phyloP scores from a whole-genome alignment of 1,139 yeast genomes.

The Pneumocystis wakefieldiae region DNA sequence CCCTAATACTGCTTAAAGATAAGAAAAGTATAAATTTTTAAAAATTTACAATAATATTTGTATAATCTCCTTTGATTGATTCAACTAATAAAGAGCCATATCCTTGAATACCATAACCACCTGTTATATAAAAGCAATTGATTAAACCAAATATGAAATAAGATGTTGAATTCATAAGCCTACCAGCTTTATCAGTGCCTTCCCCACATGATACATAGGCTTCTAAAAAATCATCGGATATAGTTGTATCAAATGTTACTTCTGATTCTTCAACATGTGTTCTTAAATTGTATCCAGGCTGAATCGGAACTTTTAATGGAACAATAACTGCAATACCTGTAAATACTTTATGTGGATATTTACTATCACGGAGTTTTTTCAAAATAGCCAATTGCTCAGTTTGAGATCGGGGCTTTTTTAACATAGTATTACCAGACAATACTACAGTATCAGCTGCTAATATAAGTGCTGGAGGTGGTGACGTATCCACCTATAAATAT shows the following conservation, averaged over 20 bases:
- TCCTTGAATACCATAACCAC: slow-evolving; percentile 73
- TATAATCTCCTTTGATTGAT: slow-evolving; percentile 60
- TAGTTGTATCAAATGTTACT: slow-evolving; percentile 33
- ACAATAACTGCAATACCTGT: slow-evolving; percentile 51
- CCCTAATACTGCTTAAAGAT: not conserved
- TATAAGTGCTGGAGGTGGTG: slow-evolving; percentile 30
- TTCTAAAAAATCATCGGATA: slow-evolving; percentile 40
- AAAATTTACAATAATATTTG: slow-evolving; percentile 60
- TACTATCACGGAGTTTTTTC: slow-evolving; percentile 31
- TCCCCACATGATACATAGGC: slow-evolving; percentile 57
- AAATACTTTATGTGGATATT: slow-evolving; percentile 37
- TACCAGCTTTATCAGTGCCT: slow-evolving; percentile 70
- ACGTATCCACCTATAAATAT: slow-evolving; percentile 15
- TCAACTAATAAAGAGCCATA: slow-evolving; percentile 42
- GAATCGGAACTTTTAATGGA: slow-evolving; percentile 26
- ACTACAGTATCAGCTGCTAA: slow-evolving; percentile 81
- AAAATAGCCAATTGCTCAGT: slow-evolving; percentile 38
- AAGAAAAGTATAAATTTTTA: not conserved
- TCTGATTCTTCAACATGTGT: slow-evolving; percentile 32
- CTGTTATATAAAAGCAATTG: not conserved
- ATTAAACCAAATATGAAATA: not conserved
- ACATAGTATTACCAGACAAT: slow-evolving; percentile 42
- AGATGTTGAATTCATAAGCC: not conserved
- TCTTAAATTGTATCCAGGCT: slow-evolving; percentile 29
- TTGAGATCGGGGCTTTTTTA: slow-evolving; percentile 59